These are phyloP conservation scores for Globisporangium megalacanthum DNA, from an alignment of 352 stramenopile genomes.

Conservation along the genomic window DNA sequence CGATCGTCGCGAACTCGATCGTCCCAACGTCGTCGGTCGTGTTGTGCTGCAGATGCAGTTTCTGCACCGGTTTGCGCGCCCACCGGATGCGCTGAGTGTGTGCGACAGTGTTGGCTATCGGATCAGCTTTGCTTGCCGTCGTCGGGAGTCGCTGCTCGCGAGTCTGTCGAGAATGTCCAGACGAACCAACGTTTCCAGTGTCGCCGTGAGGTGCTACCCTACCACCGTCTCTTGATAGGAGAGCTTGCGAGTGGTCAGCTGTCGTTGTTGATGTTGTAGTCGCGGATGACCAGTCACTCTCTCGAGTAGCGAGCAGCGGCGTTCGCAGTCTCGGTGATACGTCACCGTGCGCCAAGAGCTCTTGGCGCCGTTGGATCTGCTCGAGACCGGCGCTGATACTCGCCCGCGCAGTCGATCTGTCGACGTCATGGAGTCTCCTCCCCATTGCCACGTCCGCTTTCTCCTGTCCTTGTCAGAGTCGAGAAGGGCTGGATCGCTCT, in stretches of 20 bases:
- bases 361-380: slow-evolving; percentile 16
- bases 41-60: slow-evolving; percentile 3
- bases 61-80: slow-evolving; percentile 15
- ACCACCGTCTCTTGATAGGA: background rate
- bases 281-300: background rate
- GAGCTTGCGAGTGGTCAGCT: slow-evolving; percentile 3
- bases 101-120: background rate
- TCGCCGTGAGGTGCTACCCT: background rate
- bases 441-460: background rate
- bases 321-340: slow-evolving; percentile 1
- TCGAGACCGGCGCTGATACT: slow-evolving; percentile 12
- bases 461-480: background rate
- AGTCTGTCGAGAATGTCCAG: too few species aligned
- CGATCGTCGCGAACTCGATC: slow-evolving; percentile 22
- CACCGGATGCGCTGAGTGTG: slow-evolving; percentile 14
- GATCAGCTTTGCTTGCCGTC: background rate
- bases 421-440: background rate
- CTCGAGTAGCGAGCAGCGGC: background rate
- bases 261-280: background rate
- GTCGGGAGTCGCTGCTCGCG: background rate
- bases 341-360: slow-evolving; percentile 12
- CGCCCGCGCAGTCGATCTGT: background rate
- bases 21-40: slow-evolving; percentile 9
- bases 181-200: too few species aligned
- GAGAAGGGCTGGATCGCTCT: background rate